Base-by-base conservation (phyloP, 2,329 filamentous ascomycete genomes). In the Cytospora mali region DNA sequence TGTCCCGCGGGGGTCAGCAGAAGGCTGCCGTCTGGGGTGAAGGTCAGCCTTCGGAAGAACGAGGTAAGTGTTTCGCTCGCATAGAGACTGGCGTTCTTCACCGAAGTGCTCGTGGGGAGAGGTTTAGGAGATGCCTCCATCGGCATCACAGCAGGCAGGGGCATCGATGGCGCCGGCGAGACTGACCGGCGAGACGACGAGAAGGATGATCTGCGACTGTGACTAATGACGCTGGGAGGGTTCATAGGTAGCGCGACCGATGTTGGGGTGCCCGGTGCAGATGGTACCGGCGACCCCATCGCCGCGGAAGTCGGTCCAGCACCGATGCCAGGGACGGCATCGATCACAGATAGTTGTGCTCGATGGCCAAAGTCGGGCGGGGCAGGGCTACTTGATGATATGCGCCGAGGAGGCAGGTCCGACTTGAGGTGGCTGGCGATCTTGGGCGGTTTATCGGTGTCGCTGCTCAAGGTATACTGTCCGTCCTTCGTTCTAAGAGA, bases 31-130 rank as follows among this genome's bases (percentile, higher is more conserved):
- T 99, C 96, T 0, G 95, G 94, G 1, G 96, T 93, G 73, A 99
- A 99, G 0, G 94, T 93, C 55, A 99, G 80, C 53, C 95, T 87
- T 58, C 95, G 85, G 79, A 99, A 99, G 78, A 99, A 99, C 0
- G 95, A 98, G 0, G 94, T 97, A 64, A 98, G 85, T 0, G 94
- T 97, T 76, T 99, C 95, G 71, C 97, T 98, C 52, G 93, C 93
- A 74, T 99, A 99, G 52, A 99, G 88, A 69, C 88, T 93, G 49
- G 93, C 88, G 70, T 97, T 97, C 72, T 89, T 92, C 58, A 92
- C 84, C 31, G 76, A 80, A 31, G 83, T 78, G 62, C 85, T 75
- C 2, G 84, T 71, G 21, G 87, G 77, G 59, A 84, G 85, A 10
- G 93, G 88, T 69, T 91, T 93, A 0, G 95, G 96, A 0, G 93